Conservation (phyloP, 768 basidiomycete species). For the Termitomyces sp. region DNA sequence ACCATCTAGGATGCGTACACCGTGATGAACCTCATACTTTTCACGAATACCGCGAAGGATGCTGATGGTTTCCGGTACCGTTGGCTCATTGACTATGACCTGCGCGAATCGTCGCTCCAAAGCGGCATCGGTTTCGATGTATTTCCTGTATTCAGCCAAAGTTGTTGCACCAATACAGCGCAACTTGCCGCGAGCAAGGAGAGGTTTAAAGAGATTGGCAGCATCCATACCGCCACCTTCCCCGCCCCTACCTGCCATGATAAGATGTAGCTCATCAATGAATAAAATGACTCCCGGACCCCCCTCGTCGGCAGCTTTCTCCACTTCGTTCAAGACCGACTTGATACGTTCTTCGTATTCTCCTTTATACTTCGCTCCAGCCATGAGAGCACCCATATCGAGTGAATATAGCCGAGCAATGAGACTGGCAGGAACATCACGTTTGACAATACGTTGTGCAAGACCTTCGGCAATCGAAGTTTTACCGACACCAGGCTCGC, state of each 20-base stretch:
- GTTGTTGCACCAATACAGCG: constrained; percentile 88
- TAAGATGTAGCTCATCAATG: constrained; percentile 91
- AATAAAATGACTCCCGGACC: constrained; percentile 86
- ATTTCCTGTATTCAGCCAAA: constrained; percentile 86
- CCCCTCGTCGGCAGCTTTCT: constrained; percentile 76
- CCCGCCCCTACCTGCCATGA: constrained; percentile 85
- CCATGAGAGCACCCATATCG: constrained; percentile 96
- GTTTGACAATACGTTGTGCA: constrained; percentile 91
- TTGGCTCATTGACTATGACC: constrained; percentile 89
- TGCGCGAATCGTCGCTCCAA: constrained; percentile 92
- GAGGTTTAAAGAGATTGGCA: constrained; percentile 87
- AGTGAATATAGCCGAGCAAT: constrained; percentile 78
- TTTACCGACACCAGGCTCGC: constrained; percentile 94
- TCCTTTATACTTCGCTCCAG: constrained; percentile 87
- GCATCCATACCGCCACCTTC: constrained; percentile 94
- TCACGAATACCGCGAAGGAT: constrained; percentile 94
- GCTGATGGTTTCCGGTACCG: constrained; percentile 84
- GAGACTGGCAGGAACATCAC: constrained; percentile 80
- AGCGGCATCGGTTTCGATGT: constrained; percentile 91
- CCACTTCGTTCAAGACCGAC: constrained; percentile 87
- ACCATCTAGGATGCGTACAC: constrained; percentile 84
- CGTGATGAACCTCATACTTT: constrained; percentile 91
- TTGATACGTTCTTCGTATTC: constrained; percentile 98
- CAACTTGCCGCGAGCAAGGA: constrained; percentile 80
- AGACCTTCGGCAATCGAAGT: constrained; percentile 94